Evolutionary conservation across 208 protist species (phyloP), one percentile per base, ranked within the genome.

Genomic region (Wallacemonas collosoma): DNA sequence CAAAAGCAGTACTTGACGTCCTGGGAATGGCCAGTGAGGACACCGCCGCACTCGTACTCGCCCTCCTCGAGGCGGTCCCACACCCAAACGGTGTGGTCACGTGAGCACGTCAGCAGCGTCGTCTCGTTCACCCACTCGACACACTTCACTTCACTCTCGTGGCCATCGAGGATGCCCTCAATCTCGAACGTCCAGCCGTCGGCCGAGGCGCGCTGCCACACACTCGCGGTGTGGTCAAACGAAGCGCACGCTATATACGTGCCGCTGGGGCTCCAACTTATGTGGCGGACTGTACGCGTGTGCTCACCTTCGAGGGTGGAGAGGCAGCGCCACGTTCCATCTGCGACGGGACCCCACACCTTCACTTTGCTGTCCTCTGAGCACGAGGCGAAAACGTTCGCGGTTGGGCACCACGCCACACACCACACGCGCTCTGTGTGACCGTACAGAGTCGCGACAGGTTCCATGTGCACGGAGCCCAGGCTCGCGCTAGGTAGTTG

Each of bases 91-190:
- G 85, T 94, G 69, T 93, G 90, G 68, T 98, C 95, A 41, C 95
- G 85, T 39, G 88, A 87, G 77, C 93, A 93, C 35, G 92, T 97
- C 43, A 92, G 91, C 48, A 98, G 76, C 60, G 88, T 95, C 48
- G 63, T 83, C 71, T 90, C 82, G 7, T 87, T 90, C 11, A 75
- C 71, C 90, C 90, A 98, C 77, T 79, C 70, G 38, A 92, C 89
- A 73, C 88, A 95, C 82, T 98, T 98, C 17, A 98, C 84, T 69
- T 98, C 95, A 71, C 84, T 96, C 72, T 98, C 93, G 75, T 98
- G 95, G 6, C 93, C 95, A 60, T 98, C 89, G 39, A 94, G 83
- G 41, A 91, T 66, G 60, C 82, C 82, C 72, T 95, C 91, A 14
- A 95, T 68, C 41, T 86, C 84, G 61, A 92, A 92, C n/a, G 79